These are phyloP conservation scores for Millerozyma miso DNA, from an alignment of 805 yeast species.

Conservation along the genomic window DNA sequence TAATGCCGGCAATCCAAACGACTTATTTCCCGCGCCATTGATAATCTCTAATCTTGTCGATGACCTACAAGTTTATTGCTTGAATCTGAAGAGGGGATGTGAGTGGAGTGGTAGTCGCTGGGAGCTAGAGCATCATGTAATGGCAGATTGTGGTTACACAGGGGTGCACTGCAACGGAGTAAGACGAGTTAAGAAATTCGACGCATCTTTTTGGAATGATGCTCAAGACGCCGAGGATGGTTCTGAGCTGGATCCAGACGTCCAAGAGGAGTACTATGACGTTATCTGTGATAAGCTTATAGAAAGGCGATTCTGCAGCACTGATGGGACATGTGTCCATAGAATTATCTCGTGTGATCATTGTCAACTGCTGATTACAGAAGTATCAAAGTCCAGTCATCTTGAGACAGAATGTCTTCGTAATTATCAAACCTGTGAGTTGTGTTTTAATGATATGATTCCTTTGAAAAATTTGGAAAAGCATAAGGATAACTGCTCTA, in stretches of 20 bases:
- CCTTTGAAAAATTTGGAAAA: constrained; percentile 33
- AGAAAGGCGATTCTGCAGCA: constrained; percentile 17
- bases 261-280: constrained; percentile 5
- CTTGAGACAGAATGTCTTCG: constrained; percentile 33
- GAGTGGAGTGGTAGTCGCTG: constrained; percentile 54
- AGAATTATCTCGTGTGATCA: constrained; percentile 27
- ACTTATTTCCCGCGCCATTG: constrained; percentile 48
- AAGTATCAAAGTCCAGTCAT: constrained; percentile 30
- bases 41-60: constrained; percentile 57
- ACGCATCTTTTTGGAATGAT: constrained; percentile 2
- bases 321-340: constrained; percentile 36
- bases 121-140: constrained; percentile 50
- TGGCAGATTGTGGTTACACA: constrained; percentile 30
- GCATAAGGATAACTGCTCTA: constrained; percentile 42
- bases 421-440: constrained; percentile 39
- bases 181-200: constrained; percentile 7
- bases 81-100: constrained; percentile 53
- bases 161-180: constrained; percentile 31
- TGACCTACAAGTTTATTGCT: constrained; percentile 55
- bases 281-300: constrained; percentile 12
- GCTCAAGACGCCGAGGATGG: constrained; percentile 10
- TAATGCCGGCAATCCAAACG: constrained; percentile 24
- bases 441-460: constrained; percentile 39
- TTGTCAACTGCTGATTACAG: constrained; percentile 28
- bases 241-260: neutral